Conservation (phyloP, 768 basidiomycete species). For the Rhodotorula diobovata region DNA sequence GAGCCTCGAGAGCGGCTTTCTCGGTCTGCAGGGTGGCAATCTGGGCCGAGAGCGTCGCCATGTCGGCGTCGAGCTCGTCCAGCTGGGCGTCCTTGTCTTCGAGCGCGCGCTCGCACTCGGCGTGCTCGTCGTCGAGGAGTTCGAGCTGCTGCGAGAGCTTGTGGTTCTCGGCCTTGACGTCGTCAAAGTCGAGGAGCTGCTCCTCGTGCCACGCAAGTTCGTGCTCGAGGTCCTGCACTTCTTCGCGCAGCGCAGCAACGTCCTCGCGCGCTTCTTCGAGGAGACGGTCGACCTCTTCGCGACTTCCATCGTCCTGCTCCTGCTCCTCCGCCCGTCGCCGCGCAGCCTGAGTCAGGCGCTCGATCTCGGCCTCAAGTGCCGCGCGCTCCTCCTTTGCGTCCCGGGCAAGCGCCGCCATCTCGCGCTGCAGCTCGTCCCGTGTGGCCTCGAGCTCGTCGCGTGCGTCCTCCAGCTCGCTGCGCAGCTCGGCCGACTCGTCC, state of each 20-base stretch:
- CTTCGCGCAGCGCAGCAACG: background rate
- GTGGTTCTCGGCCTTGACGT: background rate
- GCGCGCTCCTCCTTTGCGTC: background rate
- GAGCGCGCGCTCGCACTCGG: conserved; percentile 1
- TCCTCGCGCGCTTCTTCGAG: background rate
- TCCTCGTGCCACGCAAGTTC: conserved; percentile 29
- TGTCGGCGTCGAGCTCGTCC: background rate
- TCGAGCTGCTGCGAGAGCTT: conserved; percentile 6
- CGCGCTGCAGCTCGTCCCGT: conserved; percentile 6
- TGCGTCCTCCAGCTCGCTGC: conserved; percentile 11
- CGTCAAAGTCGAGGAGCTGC: background rate
- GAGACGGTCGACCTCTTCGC: conserved; percentile 16
- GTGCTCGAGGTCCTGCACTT: conserved; percentile 15
- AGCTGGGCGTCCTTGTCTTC: background rate
- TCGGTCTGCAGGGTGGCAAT: background rate
- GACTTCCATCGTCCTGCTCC: background rate
- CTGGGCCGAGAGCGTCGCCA: background rate
- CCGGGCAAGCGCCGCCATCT: conserved; percentile 1
- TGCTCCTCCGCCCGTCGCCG: background rate
- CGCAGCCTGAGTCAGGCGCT: background rate
- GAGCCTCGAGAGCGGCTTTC: background rate
- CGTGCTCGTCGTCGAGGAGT: background rate
- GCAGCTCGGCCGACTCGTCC: background rate
- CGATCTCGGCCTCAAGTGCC: background rate
- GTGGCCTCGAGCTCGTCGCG: conserved; percentile 15